phyloP scores from a whole-genome alignment of 257 asterid species.

The Penstemon barbatus region DNA sequence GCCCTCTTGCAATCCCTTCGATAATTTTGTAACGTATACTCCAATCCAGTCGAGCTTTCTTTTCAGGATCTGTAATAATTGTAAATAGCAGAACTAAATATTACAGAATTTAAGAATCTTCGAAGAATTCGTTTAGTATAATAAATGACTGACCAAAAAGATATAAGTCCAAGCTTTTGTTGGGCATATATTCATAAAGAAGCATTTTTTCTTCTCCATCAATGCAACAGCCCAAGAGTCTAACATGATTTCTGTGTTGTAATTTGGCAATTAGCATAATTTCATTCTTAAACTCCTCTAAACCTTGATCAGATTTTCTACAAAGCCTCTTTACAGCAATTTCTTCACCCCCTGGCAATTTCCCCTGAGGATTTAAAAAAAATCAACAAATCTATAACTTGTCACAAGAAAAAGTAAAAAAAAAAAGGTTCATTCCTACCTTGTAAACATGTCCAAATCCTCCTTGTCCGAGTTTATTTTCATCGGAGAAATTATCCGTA shows the following conservation, averaged over 20 bases:
- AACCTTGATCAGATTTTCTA: slow-evolving; percentile 73
- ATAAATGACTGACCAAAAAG: slow-evolving; percentile 57
- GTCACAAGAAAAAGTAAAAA: not conserved
- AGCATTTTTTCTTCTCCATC: slow-evolving; percentile 80
- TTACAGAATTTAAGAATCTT: no score
- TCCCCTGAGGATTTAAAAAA: slow-evolving; percentile 49
- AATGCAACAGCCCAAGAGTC: slow-evolving; percentile 79
- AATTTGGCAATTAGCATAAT: slow-evolving; percentile 67
- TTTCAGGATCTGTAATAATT: slow-evolving; percentile 50
- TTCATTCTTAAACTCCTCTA: slow-evolving; percentile 82
- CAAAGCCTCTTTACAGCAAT: slow-evolving; percentile 88
- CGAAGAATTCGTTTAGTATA: no score
- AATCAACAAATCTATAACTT: not conserved
- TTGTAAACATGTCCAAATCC: slow-evolving; percentile 88
- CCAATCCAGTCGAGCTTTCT: slow-evolving; percentile 63
- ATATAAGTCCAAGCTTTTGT: slow-evolving; percentile 75
- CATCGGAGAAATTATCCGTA: slow-evolving; percentile 56
- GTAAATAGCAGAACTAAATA: not conserved
- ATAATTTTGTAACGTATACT: slow-evolving; percentile 58
- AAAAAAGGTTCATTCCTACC: slow-evolving; percentile 35
- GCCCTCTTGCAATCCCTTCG: slow-evolving; percentile 91
- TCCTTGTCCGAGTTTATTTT: slow-evolving; percentile 83
- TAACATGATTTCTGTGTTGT: slow-evolving; percentile 82
- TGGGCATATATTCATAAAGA: slow-evolving; percentile 86
- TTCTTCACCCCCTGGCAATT: slow-evolving; percentile 57